Evolutionary conservation across 169 alveolate species (phyloP).

Genomic region (Blepharisma undulans): DNA sequence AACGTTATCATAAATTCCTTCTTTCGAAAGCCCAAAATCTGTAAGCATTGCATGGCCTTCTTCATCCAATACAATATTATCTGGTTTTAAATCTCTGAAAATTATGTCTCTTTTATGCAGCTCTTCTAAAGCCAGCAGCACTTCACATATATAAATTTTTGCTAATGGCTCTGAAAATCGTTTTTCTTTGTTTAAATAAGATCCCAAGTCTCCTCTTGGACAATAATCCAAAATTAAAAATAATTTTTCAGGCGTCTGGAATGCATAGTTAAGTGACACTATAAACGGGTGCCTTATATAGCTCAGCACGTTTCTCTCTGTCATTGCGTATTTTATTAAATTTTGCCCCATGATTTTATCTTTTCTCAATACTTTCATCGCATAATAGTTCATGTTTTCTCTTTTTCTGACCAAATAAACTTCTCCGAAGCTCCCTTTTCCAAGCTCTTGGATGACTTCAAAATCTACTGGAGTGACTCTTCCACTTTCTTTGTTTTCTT

Average conservation of each 20-base stretch:
- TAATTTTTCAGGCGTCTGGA: constrained; percentile 77
- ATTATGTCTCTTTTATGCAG: constrained; percentile 83
- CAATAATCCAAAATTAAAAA: constrained; percentile 83
- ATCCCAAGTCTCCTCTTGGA: constrained; percentile 86
- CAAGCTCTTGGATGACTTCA: constrained; percentile 63
- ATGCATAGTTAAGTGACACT: constrained; percentile 83
- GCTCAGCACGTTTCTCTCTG: constrained; percentile 88
- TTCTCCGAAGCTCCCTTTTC: constrained; percentile 87
- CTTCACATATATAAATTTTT: constrained; percentile 74
- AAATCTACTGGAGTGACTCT: constrained; percentile 51
- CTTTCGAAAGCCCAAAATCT: constrained; percentile 87
- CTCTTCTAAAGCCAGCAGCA: constrained; percentile 79
- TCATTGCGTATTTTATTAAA: constrained; percentile 82
- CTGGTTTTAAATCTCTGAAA: constrained; percentile 89
- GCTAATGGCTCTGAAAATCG: constrained; percentile 84
- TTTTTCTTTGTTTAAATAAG: constrained; percentile 64
- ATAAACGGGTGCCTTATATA: constrained; percentile 86
- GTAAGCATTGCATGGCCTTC: constrained; percentile 86
- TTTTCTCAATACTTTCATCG: constrained; percentile 84
- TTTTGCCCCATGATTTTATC: constrained; percentile 71
- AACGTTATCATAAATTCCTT: constrained; percentile 80
- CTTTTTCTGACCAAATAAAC: constrained; percentile 81
- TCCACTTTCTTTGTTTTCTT: constrained; percentile 1
- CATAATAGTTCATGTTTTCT: constrained; percentile 69
- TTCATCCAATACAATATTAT: constrained; percentile 82